Base-by-base conservation (phyloP, 352 stramenopile genomes). In the Phytophthora sojae region DNA sequence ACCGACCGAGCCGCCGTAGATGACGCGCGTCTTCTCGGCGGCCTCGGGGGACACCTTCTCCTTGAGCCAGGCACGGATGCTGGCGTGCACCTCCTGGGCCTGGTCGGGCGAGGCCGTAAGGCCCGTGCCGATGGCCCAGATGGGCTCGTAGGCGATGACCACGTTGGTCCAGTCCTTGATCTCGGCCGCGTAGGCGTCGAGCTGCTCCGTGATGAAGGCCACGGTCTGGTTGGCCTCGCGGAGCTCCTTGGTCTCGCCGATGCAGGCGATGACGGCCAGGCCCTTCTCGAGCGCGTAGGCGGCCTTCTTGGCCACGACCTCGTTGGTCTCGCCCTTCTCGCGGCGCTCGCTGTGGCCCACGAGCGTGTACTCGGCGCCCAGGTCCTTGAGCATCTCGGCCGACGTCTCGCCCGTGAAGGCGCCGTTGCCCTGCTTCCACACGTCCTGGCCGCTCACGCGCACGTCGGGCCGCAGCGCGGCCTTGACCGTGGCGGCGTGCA, bases 51-150 rank as follows among this genome's bases (percentile, higher is more conserved):
- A 94, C 23, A 99, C 90, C 79, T 99, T 98, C 45, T 90, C 83
- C 42, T 83, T 76, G 12, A 99, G 82, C 91, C 94, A 99, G 52
- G 88, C 71, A 75, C 97, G 97, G 77, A 99, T 99, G 69, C 88
- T 88, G 12, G 88, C 88, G 84, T 99, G 98, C 35, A 98, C 98
- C 58, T 99, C 97, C 85, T 99, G 97, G 2, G 97, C 98, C 82
- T 99, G 97, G 74, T 99, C 95, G n/a, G 98, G 97, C 42, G 96
- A 99, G 26, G 98, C 98, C 57, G 96, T 99, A 37, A 99, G 86
- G 65, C 98, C 98, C 64, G 98, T 99, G 70, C 98, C 97, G 57
- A 99, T 99, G 64, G 97, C 97, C 97, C 97, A 99, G 57, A 99
- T 95, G 37, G 97, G 95, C 76, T 99, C 97, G 82, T 99, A 99